These are phyloP conservation scores for Protostelium mycophagum DNA, from an alignment of 78 protist species.

Conservation along the genomic window DNA sequence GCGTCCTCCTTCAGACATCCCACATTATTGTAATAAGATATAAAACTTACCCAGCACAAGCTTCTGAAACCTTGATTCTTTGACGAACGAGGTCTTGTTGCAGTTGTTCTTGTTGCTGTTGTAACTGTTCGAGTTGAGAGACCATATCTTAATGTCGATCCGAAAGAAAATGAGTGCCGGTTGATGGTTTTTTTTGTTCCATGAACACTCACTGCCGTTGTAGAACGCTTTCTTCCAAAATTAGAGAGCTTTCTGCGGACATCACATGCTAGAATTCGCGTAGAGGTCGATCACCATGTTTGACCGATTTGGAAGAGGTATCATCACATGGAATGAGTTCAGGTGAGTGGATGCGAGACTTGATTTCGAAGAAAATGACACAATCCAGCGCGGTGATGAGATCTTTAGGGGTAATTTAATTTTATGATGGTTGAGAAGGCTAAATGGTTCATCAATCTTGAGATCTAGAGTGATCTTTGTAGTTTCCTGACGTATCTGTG, in stretches of 20 bases:
- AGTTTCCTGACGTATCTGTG: background rate
- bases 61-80: background rate
- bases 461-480: background rate
- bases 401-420: background rate
- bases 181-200: background rate
- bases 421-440: too few relatives aligned
- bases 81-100: background rate
- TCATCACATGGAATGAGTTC: background rate
- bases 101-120: background rate
- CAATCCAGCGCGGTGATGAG: background rate
- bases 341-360: background rate
- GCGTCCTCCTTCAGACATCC: too few relatives aligned
- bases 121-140: background rate
- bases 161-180: background rate
- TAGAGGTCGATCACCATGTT: too few relatives aligned
- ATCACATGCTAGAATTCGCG: too few relatives aligned
- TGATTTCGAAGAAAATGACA: background rate
- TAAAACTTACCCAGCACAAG: background rate
- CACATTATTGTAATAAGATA: background rate
- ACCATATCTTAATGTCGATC: background rate
- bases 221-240: background rate
- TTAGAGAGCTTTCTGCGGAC: background rate
- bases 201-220: background rate
- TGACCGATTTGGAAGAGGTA: background rate
- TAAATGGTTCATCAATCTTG: background rate